phyloP scores from a whole-genome alignment of 192 early-diverging fungal genomes.

The Helicostylum pulchrum region DNA sequence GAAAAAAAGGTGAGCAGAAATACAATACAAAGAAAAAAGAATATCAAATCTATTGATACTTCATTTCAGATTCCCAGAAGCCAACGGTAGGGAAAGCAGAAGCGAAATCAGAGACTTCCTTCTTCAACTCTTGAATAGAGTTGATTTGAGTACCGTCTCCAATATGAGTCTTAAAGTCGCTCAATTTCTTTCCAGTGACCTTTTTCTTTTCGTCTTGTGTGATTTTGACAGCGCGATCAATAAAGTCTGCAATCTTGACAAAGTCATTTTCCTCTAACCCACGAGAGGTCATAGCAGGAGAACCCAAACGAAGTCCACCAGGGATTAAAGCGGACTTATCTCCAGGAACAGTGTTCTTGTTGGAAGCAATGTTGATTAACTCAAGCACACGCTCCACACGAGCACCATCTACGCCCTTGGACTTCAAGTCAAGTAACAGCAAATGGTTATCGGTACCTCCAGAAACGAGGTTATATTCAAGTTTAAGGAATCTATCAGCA shows the following conservation, averaged over 20 bases:
- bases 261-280: constrained; percentile 87
- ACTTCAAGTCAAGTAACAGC: constrained; percentile 82
- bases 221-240: constrained; percentile 83
- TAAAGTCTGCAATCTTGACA: constrained; percentile 78
- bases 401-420: constrained; percentile 88
- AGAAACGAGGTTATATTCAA: constrained; percentile 80
- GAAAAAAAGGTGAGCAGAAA: too few relatives aligned
- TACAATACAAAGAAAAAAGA: too few relatives aligned
- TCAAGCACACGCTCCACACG: constrained; percentile 95
- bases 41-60: constrained; percentile 21
- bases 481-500: constrained; percentile 68
- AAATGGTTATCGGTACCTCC: constrained; percentile 97
- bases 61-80: constrained; percentile 72
- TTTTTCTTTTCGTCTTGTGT: constrained; percentile 66
- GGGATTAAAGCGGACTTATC: constrained; percentile 93
- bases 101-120: constrained; percentile 82
- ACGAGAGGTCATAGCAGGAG: constrained; percentile 97
- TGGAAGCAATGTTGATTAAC: constrained; percentile 94
- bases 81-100: constrained; percentile 87
- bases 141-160: constrained; percentile 63
- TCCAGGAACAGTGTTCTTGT: constrained; percentile 99
- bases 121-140: constrained; percentile 64
- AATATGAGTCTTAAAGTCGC: constrained; percentile 85
- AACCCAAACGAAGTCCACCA: constrained; percentile 90
- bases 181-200: constrained; percentile 69